phyloP scores from a whole-genome alignment of 1,284 basidiomycete genomes.

The Papiliotrema fonsecae region DNA sequence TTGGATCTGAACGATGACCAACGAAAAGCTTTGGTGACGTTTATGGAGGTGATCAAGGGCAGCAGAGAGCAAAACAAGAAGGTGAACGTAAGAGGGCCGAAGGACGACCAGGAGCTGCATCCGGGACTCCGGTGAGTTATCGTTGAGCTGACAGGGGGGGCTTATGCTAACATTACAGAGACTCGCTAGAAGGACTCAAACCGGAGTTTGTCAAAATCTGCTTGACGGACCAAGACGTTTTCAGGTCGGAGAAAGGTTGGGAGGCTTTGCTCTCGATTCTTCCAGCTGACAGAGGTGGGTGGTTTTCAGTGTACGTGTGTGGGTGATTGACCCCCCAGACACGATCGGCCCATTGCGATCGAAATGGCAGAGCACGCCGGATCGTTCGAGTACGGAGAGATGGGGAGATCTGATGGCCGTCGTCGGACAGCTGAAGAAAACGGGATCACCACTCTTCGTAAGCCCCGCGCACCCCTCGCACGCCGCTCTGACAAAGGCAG shows the following conservation, averaged over 20 bases:
- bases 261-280: constrained; percentile 70
- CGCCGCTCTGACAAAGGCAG: constrained; percentile 14
- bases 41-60: constrained; percentile 79
- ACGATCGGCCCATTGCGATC: constrained; percentile 53
- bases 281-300: constrained; percentile 57
- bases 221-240: constrained; percentile 81
- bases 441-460: constrained; percentile 21
- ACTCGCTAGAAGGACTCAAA: constrained; percentile 56
- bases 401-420: constrained; percentile 61
- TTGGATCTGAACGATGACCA: constrained; percentile 88
- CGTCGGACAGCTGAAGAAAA: constrained; percentile 36
- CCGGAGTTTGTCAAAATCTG: constrained; percentile 64
- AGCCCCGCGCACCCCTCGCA: constrained; percentile 5
- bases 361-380: constrained; percentile 61
- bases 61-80: constrained; percentile 79
- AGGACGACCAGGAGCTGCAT: constrained; percentile 56
- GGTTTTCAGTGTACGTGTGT: too few relatives aligned
- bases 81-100: constrained; percentile 60
- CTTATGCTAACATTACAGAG: constrained; percentile 40
- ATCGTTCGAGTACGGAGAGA: constrained; percentile 59
- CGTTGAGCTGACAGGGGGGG: neutral
- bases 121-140: constrained; percentile 63
- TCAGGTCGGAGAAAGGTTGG: constrained; percentile 66
- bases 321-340: constrained; percentile 20
- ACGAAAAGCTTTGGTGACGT: constrained; percentile 76